Evolutionary conservation across 495 filamentous ascomycete species (phyloP).

Genomic region (Xanthoparmelia taractica): DNA sequence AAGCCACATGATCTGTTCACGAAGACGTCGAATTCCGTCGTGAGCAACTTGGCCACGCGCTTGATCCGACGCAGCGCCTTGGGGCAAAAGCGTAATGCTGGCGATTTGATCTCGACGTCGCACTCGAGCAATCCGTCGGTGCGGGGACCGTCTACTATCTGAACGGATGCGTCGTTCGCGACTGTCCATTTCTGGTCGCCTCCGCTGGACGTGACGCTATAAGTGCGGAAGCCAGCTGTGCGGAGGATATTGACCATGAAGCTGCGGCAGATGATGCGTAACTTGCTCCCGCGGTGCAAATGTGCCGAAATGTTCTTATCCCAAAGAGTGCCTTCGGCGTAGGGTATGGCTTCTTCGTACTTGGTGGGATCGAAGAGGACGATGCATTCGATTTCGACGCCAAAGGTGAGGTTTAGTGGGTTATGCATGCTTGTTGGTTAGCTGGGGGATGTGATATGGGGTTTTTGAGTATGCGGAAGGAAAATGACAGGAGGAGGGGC

Average conservation of each 20-base stretch:
- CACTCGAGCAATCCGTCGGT: not conserved
- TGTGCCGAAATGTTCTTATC: not conserved
- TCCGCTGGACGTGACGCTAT: not conserved
- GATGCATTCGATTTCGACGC: slow-evolving; percentile 26
- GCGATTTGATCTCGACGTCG: slow-evolving; percentile 10
- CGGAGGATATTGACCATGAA: not conserved
- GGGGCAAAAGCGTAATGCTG: not conserved
- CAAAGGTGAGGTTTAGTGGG: slow-evolving; percentile 22
- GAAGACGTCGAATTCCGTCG: not conserved
- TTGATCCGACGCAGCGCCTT: not conserved
- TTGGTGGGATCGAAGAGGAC: slow-evolving; percentile 2
- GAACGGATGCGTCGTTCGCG: not conserved
- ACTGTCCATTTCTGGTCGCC: slow-evolving; percentile 14
- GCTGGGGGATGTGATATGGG: not conserved
- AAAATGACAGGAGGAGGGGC: not conserved
- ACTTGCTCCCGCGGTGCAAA: not conserved
- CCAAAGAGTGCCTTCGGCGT: not conserved
- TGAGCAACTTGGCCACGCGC: not conserved
- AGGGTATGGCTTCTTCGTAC: not conserved
- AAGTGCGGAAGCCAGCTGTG: not conserved
- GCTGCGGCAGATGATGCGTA: not conserved
- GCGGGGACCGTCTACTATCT: not conserved
- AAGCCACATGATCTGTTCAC: slow-evolving; percentile 14
- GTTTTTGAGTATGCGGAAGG: not conserved
- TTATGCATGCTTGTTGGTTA: not conserved